Evolutionary conservation across 1,284 basidiomycete species (phyloP).

Genomic region (Microbotryum lychnidis-dioicae): DNA sequence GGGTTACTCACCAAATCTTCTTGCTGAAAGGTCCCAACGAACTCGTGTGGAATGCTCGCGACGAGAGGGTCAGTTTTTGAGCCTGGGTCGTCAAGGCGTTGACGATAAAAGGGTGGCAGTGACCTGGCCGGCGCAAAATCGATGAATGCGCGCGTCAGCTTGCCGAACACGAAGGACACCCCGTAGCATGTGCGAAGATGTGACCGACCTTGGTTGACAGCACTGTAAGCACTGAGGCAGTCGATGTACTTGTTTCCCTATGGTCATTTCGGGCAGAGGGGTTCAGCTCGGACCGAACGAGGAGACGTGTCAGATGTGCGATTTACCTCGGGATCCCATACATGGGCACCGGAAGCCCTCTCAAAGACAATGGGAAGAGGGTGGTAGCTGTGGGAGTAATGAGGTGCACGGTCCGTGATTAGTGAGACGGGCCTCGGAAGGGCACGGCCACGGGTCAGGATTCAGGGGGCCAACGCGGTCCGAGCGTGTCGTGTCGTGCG

Average conservation of each 20-base stretch:
- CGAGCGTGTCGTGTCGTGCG: not conserved
- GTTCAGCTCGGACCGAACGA: conserved; percentile 5
- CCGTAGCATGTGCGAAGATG: not conserved
- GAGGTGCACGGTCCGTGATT: conserved; percentile 27
- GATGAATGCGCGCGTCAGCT: conserved; percentile 2
- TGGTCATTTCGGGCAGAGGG: too few relatives aligned
- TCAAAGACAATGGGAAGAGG: conserved; percentile 93
- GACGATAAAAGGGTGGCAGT: conserved; percentile 82
- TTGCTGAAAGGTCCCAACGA: conserved; percentile 82
- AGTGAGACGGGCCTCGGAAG: conserved; percentile 33
- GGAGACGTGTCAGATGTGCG: not conserved
- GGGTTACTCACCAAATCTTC: conserved; percentile 52
- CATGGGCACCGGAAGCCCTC: conserved; percentile 64
- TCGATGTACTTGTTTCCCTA: conserved; percentile 47
- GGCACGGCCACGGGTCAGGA: not conserved
- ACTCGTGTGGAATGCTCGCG: conserved; percentile 92
- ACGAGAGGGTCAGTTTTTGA: conserved; percentile 82
- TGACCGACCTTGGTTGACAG: conserved; percentile 66
- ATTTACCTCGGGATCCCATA: conserved; percentile 34
- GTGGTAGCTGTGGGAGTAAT: conserved; percentile 66
- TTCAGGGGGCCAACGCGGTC: not conserved
- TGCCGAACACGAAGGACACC: not conserved
- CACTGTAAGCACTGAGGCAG: conserved; percentile 89
- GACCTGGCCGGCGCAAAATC: conserved; percentile 51
- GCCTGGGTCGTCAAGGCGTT: conserved; percentile 70